Evolutionary conservation across 768 basidiomycete genomes (phyloP), one percentile per base, ranked within the genome.

Genomic region (Mycena capillaripes): DNA sequence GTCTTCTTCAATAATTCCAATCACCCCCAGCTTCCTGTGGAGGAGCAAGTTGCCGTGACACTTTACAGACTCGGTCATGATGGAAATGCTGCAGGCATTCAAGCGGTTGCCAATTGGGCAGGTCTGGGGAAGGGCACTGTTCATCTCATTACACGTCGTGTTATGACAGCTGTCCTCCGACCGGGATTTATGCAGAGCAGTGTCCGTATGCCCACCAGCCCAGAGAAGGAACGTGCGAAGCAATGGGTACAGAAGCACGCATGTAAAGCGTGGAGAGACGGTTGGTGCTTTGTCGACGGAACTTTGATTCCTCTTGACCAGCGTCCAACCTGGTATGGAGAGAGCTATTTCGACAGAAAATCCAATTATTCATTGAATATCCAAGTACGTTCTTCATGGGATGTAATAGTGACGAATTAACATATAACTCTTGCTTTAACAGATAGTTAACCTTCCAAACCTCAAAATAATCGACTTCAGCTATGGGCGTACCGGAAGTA

Each of bases 61-160:
- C 82, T 87, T 10, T 85, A 79, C 56, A 75, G 80, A 0, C 84
- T 86, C 75, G 84, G 84, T 3, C 82, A 82, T 65, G 76, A 77
- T 71, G 84, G 86, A 29, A 87, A 84, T 82, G 83, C 80, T 21
- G 79, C 81, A 0, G 66, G 76, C 16, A 44, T 82, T 6, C 70
- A 79, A 34, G 56, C 77, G n/a, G 81, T 86, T 10, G 81, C 82
- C 1, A 68, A 77, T 16, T 86, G 85, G 86, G 78, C 84, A 10
- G 85, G 86, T 0, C 21, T 78, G 36, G 77, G 77, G 0, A 77
- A 78, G 44, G 84, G 85, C 0, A 81, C 81, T 7, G 80, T 85
- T 14, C 29, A 69, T 5, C 60, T 77, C 8, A 60, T 42, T 19
- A 66, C 65, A 8, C 55, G 55, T 2, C 55, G 78, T 11, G 80